phyloP scores from a whole-genome alignment of 2,329 filamentous ascomycete genomes.

The Exophiala sideris region DNA sequence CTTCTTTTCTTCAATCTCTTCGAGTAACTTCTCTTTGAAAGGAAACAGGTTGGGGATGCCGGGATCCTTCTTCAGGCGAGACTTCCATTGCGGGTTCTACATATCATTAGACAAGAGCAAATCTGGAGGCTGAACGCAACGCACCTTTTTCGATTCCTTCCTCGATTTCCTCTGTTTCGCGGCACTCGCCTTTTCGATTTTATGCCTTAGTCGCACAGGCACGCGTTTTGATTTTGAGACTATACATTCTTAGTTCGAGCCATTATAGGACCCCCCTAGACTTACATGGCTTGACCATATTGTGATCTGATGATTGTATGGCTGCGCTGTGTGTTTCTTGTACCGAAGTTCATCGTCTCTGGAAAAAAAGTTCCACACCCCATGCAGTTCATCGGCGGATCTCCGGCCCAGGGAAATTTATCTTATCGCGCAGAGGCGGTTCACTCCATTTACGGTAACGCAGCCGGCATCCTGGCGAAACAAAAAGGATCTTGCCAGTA shows the following conservation, averaged over 20 bases:
- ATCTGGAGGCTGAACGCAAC: neutral
- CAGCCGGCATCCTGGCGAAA: too few species aligned
- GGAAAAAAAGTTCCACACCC: neutral
- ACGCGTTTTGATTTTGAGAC: slow-evolving; percentile 94
- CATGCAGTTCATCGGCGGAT: too few species aligned
- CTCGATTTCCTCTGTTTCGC: slow-evolving; percentile 87
- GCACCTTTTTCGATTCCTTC: slow-evolving; percentile 80
- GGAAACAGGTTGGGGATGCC: slow-evolving; percentile 97
- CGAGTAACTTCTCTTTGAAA: slow-evolving; percentile 91
- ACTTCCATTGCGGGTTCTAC: slow-evolving; percentile 90
- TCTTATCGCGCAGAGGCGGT: too few species aligned
- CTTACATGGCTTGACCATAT: slow-evolving; percentile 32
- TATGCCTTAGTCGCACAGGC: slow-evolving; percentile 84
- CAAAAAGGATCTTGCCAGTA: too few species aligned
- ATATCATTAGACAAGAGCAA: neutral
- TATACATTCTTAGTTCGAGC: slow-evolving; percentile 37
- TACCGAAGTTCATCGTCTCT: neutral
- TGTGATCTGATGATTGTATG: neutral
- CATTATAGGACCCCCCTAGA: neutral
- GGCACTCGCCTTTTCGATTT: slow-evolving; percentile 88
- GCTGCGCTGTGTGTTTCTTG: neutral
- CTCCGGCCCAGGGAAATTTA: too few species aligned
- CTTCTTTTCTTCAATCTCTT: slow-evolving; percentile 89
- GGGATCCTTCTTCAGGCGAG: slow-evolving; percentile 93
- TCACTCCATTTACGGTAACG: too few species aligned